Conservation (phyloP, 2,329 filamentous ascomycete species). For the Thermoascus crustaceus region DNA sequence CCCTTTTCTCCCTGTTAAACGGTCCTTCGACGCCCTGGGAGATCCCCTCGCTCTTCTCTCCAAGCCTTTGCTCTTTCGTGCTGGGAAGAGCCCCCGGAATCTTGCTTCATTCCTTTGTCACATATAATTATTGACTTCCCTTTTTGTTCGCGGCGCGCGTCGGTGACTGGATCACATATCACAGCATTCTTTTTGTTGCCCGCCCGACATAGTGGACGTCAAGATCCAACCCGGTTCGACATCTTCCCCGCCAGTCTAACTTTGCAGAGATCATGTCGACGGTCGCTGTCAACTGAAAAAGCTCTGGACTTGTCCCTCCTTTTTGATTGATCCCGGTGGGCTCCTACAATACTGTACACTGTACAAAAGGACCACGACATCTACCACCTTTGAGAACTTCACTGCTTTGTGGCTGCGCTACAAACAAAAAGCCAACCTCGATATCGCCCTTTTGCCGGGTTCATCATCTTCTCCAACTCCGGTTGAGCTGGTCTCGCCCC, state of each 20-base stretch:
- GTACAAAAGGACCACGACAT: too few relatives aligned
- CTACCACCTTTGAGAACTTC: neutral
- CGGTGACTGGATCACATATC: conserved; percentile 20
- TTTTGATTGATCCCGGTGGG: neutral
- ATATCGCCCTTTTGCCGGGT: conserved; percentile 5
- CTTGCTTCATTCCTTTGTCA: conserved; percentile 9
- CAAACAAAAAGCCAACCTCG: neutral
- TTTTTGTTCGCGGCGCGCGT: neutral
- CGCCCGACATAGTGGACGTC: conserved; percentile 7
- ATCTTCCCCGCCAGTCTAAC: neutral
- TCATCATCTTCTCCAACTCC: conserved; percentile 4
- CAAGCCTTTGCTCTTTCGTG: too few relatives aligned
- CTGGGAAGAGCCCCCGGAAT: too few relatives aligned
- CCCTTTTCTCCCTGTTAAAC: too few relatives aligned
- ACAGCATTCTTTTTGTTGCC: conserved; percentile 25
- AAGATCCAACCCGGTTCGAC: neutral
- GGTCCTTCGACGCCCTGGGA: too few relatives aligned
- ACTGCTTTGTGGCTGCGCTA: neutral
- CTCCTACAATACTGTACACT: neutral
- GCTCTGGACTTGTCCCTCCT: neutral
- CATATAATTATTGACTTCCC: conserved; percentile 6
- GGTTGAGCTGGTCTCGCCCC: conserved; percentile 24
- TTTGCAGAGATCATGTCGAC: neutral
- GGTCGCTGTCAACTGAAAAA: neutral
- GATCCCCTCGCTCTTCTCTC: too few relatives aligned